These are phyloP conservation scores for Gynochthodes officinalis DNA, from an alignment of 257 asterid species.

Conservation along the genomic window DNA sequence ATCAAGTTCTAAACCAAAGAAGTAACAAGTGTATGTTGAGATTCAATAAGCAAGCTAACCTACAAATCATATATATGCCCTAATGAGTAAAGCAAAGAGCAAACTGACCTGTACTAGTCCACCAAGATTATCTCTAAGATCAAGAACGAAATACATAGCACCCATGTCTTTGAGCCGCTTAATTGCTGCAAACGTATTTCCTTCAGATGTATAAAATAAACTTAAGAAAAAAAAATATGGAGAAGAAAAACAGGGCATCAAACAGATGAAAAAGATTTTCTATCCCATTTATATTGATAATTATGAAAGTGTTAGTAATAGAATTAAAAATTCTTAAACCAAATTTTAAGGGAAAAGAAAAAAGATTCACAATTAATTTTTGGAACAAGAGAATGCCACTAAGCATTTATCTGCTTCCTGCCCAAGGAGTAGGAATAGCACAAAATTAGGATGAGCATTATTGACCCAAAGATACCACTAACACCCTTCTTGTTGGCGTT, in stretches of 20 bases:
- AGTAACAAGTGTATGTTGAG: not conserved
- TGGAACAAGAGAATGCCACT: too few species aligned
- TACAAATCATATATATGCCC: too few species aligned
- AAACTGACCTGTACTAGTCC: constrained; percentile 91
- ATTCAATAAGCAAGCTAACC: not conserved
- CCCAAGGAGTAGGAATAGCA: not conserved
- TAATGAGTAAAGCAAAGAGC: not conserved
- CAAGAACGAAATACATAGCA: constrained; percentile 82
- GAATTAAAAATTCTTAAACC: not conserved
- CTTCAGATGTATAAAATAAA: not conserved
- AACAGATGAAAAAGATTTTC: not conserved
- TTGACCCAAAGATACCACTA: not conserved
- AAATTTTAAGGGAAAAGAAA: too few species aligned
- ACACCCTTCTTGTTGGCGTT: not conserved
- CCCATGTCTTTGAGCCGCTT: constrained; percentile 88
- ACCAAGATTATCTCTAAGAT: constrained; percentile 98
- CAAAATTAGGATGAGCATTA: not conserved
- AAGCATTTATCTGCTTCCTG: too few species aligned
- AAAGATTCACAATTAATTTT: too few species aligned
- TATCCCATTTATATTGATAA: not conserved
- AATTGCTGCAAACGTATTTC: constrained; percentile 52
- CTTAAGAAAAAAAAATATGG: not conserved
- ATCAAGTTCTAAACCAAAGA: not conserved
- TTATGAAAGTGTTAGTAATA: not conserved
- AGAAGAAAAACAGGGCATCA: not conserved